Conservation (phyloP, 2,329 filamentous ascomycete species). For the Dissoconium aciculare region DNA sequence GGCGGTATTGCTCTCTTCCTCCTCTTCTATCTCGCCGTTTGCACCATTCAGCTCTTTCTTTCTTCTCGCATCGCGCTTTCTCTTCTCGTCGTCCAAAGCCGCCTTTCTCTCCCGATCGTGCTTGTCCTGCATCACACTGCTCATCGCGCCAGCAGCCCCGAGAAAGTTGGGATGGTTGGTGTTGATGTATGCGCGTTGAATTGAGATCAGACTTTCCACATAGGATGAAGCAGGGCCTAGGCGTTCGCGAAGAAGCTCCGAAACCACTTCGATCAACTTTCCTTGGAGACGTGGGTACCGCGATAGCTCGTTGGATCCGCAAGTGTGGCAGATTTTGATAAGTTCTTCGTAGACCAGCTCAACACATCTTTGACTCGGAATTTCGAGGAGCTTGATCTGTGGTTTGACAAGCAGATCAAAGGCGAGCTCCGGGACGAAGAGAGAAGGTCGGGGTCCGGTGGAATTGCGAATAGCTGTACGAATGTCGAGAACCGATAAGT, state of each 20-base stretch:
- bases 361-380: conserved; percentile 89
- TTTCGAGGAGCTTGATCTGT: conserved; percentile 91
- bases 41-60: conserved; percentile 63
- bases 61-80: conserved; percentile 68
- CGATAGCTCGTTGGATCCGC: conserved; percentile 83
- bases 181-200: conserved; percentile 97
- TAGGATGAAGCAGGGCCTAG: conserved; percentile 80
- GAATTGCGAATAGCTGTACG: conserved; percentile 96
- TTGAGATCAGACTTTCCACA: conserved; percentile 91
- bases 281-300: conserved; percentile 85
- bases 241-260: conserved; percentile 81
- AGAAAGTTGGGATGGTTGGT: conserved; percentile 99
- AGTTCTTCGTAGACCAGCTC: conserved; percentile 97
- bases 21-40: conserved; percentile 57
- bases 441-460: conserved; percentile 81
- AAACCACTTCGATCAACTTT: conserved; percentile 96
- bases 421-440: conserved; percentile 94
- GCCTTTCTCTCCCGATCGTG: conserved; percentile 84
- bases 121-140: conserved; percentile 84
- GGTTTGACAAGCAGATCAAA: conserved; percentile 97
- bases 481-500: conserved; percentile 87
- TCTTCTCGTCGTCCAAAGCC: conserved; percentile 65
- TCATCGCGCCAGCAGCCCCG: conserved; percentile 92
- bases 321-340: conserved; percentile 98
- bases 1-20: conserved; percentile 47